Evolutionary conservation across 208 protist genomes (phyloP).

Genomic region (Acanthamoeba divionensis): DNA sequence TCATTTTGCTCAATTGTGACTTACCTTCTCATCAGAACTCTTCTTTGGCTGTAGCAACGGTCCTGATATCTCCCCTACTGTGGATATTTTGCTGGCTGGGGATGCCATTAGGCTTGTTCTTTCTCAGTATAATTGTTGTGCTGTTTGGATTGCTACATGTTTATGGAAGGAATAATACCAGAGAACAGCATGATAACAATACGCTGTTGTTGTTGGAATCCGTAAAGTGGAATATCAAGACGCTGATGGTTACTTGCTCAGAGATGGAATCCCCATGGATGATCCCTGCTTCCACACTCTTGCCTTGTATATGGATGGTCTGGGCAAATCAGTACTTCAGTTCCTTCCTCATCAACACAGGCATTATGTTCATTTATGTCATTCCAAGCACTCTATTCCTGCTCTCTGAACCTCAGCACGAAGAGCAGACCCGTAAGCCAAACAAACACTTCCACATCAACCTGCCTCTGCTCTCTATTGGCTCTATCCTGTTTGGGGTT

Average conservation of each 20-base stretch:
- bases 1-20: not conserved
- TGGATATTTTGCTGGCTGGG: conserved; percentile 47
- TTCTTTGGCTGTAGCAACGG: conserved; percentile 28
- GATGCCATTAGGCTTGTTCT: not conserved
- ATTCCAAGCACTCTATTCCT: not conserved
- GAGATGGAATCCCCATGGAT: conserved; percentile 35
- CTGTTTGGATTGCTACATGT: not conserved
- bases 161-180: not conserved
- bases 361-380: conserved; percentile 39
- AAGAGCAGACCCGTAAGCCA: not conserved
- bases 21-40: not conserved
- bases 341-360: conserved; percentile 29
- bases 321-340: conserved; percentile 48
- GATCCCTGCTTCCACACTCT: not conserved
- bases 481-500: not conserved
- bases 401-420: not conserved
- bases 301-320: not conserved
- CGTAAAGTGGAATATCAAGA: not conserved
- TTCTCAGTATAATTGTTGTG: not conserved
- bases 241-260: conserved; percentile 9
- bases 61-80: not conserved
- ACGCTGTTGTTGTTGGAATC: not conserved
- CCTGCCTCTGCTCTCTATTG: not conserved
- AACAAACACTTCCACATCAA: not conserved
- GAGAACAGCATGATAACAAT: not conserved